Evolutionary conservation across 768 basidiomycete genomes (phyloP).

Genomic region (Lanmaoa pseudosensibilis): DNA sequence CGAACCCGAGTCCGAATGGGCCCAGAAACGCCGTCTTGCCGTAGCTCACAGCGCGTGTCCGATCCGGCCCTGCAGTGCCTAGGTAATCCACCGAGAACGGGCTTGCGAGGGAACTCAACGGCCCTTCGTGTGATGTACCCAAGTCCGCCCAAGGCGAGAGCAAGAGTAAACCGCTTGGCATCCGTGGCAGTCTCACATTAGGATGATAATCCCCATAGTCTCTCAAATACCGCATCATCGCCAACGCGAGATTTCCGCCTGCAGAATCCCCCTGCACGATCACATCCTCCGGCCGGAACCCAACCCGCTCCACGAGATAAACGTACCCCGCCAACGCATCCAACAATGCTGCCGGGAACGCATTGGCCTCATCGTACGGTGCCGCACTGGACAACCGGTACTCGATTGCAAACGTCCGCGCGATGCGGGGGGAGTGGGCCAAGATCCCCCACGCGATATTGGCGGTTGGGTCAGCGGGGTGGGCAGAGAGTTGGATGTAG

Average conservation of each 20-base stretch:
- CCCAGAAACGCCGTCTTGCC: conserved; percentile 43
- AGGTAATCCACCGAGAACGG: conserved; percentile 32
- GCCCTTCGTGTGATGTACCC: conserved; percentile 24
- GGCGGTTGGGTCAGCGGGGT: conserved; percentile 26
- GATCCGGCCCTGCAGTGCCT: conserved; percentile 2
- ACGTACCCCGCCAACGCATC: conserved; percentile 52
- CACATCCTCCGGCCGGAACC: conserved; percentile 44
- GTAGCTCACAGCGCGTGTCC: neutral
- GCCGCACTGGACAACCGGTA: conserved; percentile 44
- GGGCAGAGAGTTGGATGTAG: conserved; percentile 29
- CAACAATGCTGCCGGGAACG: conserved; percentile 55
- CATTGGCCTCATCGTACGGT: conserved; percentile 30
- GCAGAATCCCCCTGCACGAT: conserved; percentile 55
- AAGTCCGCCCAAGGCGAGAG: conserved; percentile 35
- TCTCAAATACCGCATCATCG: conserved; percentile 39
- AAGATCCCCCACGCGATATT: conserved; percentile 24
- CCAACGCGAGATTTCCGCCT: conserved; percentile 49
- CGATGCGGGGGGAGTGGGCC: conserved; percentile 12
- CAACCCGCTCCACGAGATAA: conserved; percentile 46
- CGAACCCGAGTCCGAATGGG: conserved; percentile 46
- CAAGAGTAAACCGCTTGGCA: conserved; percentile 34
- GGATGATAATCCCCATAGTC: conserved; percentile 15
- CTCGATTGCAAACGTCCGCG: conserved; percentile 42
- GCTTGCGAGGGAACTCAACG: conserved; percentile 38
- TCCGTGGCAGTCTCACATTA: conserved; percentile 16